Conservation (phyloP, 2,329 filamentous ascomycete genomes). For the Tolypocladium tropicale region DNA sequence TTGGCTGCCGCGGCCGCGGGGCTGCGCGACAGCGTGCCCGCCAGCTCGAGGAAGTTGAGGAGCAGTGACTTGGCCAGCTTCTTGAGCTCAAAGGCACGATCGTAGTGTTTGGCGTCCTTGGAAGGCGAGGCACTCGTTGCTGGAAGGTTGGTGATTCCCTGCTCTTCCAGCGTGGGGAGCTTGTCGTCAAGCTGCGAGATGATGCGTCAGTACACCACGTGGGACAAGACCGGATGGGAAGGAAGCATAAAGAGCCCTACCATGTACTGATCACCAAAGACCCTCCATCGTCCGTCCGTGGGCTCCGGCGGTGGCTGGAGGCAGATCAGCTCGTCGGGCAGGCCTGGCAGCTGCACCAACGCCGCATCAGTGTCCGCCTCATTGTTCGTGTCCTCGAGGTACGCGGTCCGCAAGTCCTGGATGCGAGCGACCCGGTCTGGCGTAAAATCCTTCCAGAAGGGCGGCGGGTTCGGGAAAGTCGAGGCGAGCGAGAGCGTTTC, state of each 20-base stretch:
- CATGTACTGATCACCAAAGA: constrained; percentile 60
- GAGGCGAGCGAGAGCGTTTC: constrained; percentile 39
- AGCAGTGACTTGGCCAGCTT: constrained; percentile 75
- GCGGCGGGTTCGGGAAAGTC: constrained; percentile 76
- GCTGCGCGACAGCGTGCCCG: constrained; percentile 35
- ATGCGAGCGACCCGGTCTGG: constrained; percentile 56
- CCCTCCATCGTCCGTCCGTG: constrained; percentile 55
- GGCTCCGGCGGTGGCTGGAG: constrained; percentile 77
- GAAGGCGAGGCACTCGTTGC: constrained; percentile 27
- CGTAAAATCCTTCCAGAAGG: constrained; percentile 86
- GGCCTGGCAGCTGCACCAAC: constrained; percentile 27
- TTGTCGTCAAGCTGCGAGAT: constrained; percentile 45
- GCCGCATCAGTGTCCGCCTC: constrained; percentile 12
- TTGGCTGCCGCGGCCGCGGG: constrained; percentile 52
- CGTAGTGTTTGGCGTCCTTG: constrained; percentile 44
- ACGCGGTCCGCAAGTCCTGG: constrained; percentile 29
- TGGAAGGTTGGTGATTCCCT: constrained; percentile 58
- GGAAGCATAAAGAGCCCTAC: constrained; percentile 19
- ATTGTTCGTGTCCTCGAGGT: constrained; percentile 17
- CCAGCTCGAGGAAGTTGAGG: constrained; percentile 79
- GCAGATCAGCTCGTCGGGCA: constrained; percentile 63
- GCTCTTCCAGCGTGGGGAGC: constrained; percentile 57
- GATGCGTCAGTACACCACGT: not conserved
- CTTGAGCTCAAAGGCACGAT: constrained; percentile 60
- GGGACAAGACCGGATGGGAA: not conserved